phyloP scores from a whole-genome alignment of 73 alveolate species.

The Loxodes magnus region DNA sequence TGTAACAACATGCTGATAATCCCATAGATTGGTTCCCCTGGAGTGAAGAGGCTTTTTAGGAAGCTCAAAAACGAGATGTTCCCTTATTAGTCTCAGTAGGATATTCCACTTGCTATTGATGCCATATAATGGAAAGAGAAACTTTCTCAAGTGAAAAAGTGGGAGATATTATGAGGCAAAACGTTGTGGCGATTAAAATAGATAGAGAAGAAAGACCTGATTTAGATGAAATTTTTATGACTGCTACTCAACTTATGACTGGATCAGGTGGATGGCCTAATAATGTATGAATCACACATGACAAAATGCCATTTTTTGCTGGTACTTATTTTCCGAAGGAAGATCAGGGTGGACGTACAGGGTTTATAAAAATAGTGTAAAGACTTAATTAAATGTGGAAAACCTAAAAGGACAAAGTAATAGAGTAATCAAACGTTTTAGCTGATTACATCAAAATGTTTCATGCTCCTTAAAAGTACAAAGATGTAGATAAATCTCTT shows the following conservation, averaged over 20 bases:
- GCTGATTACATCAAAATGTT: too few relatives aligned
- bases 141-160: conserved; percentile 3
- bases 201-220: conserved; percentile 10
- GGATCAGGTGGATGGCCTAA: conserved; percentile 10
- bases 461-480: too few relatives aligned
- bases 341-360: background rate
- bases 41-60: conserved; percentile 3
- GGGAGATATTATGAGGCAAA: conserved; percentile 9
- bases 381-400: too few relatives aligned
- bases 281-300: background rate
- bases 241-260: background rate
- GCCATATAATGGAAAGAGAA: conserved; percentile 20
- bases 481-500: too few relatives aligned
- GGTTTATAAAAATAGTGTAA: background rate
- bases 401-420: too few relatives aligned
- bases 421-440: too few relatives aligned
- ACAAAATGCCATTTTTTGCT: background rate
- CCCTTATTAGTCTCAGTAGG: conserved; percentile 10
- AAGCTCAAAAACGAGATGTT: conserved; percentile 12
- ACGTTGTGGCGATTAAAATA: background rate
- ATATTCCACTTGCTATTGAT: conserved; percentile 19
- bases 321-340: background rate
- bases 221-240: background rate
- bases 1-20: background rate
- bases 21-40: conserved; percentile 16